These are phyloP conservation scores for Epichloe gansuensis DNA, from an alignment of 2,329 filamentous ascomycete genomes.

Conservation along the genomic window DNA sequence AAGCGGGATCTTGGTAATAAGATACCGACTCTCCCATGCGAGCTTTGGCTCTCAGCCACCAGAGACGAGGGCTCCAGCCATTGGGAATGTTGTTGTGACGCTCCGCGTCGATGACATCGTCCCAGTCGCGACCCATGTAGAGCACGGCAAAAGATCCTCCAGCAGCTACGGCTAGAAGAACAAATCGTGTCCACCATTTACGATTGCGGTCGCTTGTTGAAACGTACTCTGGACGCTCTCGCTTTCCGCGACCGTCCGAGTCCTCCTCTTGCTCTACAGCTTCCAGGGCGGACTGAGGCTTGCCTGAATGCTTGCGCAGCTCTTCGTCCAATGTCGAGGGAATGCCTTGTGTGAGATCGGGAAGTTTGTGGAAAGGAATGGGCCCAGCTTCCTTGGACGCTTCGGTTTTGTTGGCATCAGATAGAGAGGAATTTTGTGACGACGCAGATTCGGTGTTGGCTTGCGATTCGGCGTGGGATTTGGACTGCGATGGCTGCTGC, in stretches of 20 bases:
- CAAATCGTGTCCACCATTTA: slow-evolving; percentile 60
- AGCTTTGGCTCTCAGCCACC: slow-evolving; percentile 70
- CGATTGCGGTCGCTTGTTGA: slow-evolving; percentile 81
- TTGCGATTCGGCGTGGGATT: neutral
- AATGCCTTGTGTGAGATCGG: slow-evolving; percentile 87
- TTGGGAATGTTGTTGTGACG: slow-evolving; percentile 60
- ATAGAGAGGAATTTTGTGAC: neutral
- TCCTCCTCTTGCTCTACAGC: slow-evolving; percentile 24
- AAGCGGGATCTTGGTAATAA: slow-evolving; percentile 94
- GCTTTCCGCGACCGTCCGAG: slow-evolving; percentile 19
- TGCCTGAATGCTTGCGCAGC: slow-evolving; percentile 33
- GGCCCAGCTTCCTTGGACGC: slow-evolving; percentile 24
- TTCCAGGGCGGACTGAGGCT: slow-evolving; percentile 18
- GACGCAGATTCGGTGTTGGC: slow-evolving; percentile 6
- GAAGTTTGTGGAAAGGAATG: slow-evolving; percentile 55
- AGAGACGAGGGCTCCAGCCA: slow-evolving; percentile 61
- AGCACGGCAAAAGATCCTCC: slow-evolving; percentile 44
- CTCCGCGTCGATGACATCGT: slow-evolving; percentile 61
- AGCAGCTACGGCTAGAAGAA: slow-evolving; percentile 50
- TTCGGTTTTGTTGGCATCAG: slow-evolving; percentile 10
- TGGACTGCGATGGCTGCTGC: slow-evolving; percentile 5
- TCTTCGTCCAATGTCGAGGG: slow-evolving; percentile 82
- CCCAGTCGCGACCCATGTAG: slow-evolving; percentile 84
- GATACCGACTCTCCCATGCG: slow-evolving; percentile 63
- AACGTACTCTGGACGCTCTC: slow-evolving; percentile 62